Evolutionary conservation across 1,284 basidiomycete species (phyloP), one percentile per base, ranked within the genome.

Genomic region (Naganishia albida): DNA sequence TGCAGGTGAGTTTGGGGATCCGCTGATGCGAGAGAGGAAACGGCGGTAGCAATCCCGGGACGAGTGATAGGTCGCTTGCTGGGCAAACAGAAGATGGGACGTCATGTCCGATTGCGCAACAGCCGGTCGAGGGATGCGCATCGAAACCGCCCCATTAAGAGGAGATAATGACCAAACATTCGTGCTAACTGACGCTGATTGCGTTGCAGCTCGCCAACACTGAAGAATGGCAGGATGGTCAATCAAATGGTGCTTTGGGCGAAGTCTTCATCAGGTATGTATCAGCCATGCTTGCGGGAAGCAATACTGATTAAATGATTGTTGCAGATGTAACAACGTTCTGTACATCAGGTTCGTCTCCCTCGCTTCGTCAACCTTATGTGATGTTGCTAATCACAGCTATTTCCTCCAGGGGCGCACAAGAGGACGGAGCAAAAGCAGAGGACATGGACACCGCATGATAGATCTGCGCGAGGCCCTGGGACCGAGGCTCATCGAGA

Each of bases 191-290:
- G n/a, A 48, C 26, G 34, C 26, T 16, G 2, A 39, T 34, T 23
- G 30, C 1, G 13, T 38, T 50, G 43, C 73, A 96, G 93, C 85
- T 99, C 62, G 94, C 94, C 50, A 98, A 99, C 79, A 94, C 96
- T 2, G 96, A 99, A 80, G 96, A 99, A 80, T 95, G 91, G 74
- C 93, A 97, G 80, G 91, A 97, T 73, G 95, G 94, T 57, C 87
- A 92, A 78, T 94, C 93, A 16, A 96, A 93, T 72, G 96, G 96
- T 53, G 89, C 93, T 23, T 83, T 99, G 28, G 96, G 96, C 70
- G 96, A 99, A 81, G 94, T 99, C 60, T 97, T 99, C 81, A 97
- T 99, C 76, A 86, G 95, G 89, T 91, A 73, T 43, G 0, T 2
- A 8, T 20, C 8, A 15, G 2, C 7, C 7, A 18, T 8, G n/a